Evolutionary conservation across 2,329 filamentous ascomycete genomes (phyloP).

Genomic region (Rhynchosporium agropyri): DNA sequence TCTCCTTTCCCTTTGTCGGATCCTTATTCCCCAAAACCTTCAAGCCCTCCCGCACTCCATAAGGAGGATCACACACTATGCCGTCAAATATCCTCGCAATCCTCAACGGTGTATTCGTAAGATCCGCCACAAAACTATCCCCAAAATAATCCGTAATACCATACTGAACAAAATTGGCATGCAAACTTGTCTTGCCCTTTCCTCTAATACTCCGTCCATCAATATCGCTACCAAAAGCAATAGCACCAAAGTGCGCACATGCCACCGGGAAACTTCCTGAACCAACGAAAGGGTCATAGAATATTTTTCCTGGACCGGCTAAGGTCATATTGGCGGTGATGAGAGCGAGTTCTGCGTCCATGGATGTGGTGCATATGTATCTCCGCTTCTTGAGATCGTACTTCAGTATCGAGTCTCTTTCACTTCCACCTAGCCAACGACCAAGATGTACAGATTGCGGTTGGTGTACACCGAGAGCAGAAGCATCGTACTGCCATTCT

Average conservation of each 20-base stretch:
- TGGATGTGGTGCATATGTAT: slow-evolving; percentile 95
- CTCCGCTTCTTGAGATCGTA: slow-evolving; percentile 91
- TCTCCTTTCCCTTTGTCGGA: slow-evolving; percentile 57
- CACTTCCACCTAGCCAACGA: slow-evolving; percentile 67
- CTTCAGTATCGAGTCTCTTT: slow-evolving; percentile 66
- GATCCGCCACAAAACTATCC: slow-evolving; percentile 80
- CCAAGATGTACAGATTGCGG: slow-evolving; percentile 71
- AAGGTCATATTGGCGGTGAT: slow-evolving; percentile 90
- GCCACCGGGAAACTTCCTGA: slow-evolving; percentile 92
- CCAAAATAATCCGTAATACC: slow-evolving; percentile 66
- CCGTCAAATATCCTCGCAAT: slow-evolving; percentile 70
- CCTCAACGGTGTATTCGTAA: slow-evolving; percentile 82
- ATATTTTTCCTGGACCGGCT: slow-evolving; percentile 78
- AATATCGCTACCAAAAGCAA: slow-evolving; percentile 86
- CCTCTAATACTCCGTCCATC: slow-evolving; percentile 88
- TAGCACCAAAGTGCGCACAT: slow-evolving; percentile 85
- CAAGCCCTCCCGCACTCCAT: slow-evolving; percentile 89
- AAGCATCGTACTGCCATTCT: slow-evolving; percentile 65
- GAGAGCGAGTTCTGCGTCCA: slow-evolving; percentile 93
- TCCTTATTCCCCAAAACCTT: slow-evolving; percentile 82
- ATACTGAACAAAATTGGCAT: slow-evolving; percentile 85
- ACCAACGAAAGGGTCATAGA: slow-evolving; percentile 95
- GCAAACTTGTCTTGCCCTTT: slow-evolving; percentile 53
- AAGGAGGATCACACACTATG: slow-evolving; percentile 94
- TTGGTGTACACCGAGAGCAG: slow-evolving; percentile 51